These are phyloP conservation scores for Wickerhamomyces sp. DNA, from an alignment of 1,139 yeast genomes.

Conservation along the genomic window DNA sequence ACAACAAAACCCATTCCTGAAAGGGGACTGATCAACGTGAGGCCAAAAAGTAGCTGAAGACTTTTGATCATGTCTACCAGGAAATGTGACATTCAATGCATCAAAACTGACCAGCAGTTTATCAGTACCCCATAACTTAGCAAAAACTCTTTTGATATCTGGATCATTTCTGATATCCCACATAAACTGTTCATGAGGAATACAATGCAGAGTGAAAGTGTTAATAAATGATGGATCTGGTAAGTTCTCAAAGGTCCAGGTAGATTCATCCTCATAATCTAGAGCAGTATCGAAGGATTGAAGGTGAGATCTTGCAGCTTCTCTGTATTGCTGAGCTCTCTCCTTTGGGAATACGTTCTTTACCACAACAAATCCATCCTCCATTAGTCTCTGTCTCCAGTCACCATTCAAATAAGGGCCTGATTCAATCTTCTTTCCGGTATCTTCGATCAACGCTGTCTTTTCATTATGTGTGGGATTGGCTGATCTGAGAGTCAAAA, in stretches of 20 bases:
- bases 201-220: conserved; percentile 12
- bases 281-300: conserved; percentile 15
- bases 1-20: conserved; percentile 7
- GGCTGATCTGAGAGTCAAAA: not conserved
- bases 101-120: conserved; percentile 22
- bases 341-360: conserved; percentile 22
- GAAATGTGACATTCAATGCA: conserved; percentile 20
- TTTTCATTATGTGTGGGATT: conserved; percentile 9
- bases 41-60: conserved; percentile 19
- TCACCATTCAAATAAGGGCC: conserved; percentile 8
- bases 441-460: conserved; percentile 2
- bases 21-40: conserved; percentile 20
- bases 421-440: not conserved
- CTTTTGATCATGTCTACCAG: conserved; percentile 14
- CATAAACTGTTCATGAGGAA: conserved; percentile 23
- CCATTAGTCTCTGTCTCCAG: conserved; percentile 22
- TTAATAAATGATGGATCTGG: conserved; percentile 18
- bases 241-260: conserved; percentile 21
- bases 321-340: conserved; percentile 17
- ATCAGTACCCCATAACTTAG: conserved; percentile 23
- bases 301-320: conserved; percentile 15
- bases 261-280: conserved; percentile 17
- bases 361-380: conserved; percentile 24
- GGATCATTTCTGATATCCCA: conserved; percentile 24
- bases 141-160: conserved; percentile 18